These are phyloP conservation scores for Scheffersomyces insectosa DNA, from an alignment of 1,139 yeast genomes.

Conservation along the genomic window DNA sequence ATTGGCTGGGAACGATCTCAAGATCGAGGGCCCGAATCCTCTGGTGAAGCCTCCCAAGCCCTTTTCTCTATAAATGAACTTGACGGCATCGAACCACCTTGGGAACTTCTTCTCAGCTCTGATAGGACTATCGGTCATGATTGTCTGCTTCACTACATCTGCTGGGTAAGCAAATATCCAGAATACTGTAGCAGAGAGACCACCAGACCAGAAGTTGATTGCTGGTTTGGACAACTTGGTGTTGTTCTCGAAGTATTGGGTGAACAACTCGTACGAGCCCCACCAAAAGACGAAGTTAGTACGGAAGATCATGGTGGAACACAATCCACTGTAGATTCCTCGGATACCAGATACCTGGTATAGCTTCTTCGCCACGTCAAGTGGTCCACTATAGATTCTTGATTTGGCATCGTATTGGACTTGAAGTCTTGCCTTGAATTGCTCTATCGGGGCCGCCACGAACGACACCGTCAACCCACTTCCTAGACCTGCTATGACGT, in stretches of 20 bases:
- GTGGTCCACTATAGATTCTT: constrained; percentile 73
- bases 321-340: constrained; percentile 75
- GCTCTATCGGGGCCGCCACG: constrained; percentile 93
- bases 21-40: constrained; percentile 77
- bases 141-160: constrained; percentile 85
- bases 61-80: constrained; percentile 58
- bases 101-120: constrained; percentile 63
- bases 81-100: constrained; percentile 73
- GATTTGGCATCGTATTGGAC: constrained; percentile 82
- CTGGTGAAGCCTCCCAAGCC: constrained; percentile 70
- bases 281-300: constrained; percentile 90
- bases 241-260: constrained; percentile 63
- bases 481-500: constrained; percentile 74
- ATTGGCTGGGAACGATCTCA: constrained; percentile 82
- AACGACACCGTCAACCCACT: constrained; percentile 91
- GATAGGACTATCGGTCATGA: constrained; percentile 77
- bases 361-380: constrained; percentile 63
- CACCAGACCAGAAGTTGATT: constrained; percentile 90
- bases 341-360: constrained; percentile 62
- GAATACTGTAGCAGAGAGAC: constrained; percentile 79
- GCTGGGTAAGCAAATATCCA: constrained; percentile 92
- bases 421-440: constrained; percentile 83
- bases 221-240: constrained; percentile 67
- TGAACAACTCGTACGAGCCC: constrained; percentile 86
- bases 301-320: constrained; percentile 86